Conservation (phyloP, 2,329 filamentous ascomycete genomes). For the Biscogniauxia marginata region DNA sequence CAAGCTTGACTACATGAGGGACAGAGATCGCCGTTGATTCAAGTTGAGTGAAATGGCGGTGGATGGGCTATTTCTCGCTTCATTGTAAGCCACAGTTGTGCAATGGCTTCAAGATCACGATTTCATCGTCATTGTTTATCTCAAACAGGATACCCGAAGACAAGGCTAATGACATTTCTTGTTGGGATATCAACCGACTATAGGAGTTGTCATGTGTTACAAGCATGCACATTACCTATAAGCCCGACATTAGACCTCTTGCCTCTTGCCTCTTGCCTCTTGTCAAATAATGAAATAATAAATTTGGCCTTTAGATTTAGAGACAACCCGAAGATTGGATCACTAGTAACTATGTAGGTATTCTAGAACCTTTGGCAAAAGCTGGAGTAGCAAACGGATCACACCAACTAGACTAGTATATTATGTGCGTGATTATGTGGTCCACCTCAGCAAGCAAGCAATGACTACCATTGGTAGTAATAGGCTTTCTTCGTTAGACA, state of each 20-base stretch:
- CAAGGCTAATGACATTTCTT: background rate
- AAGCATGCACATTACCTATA: background rate
- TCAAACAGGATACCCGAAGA: slow-evolving; percentile 7
- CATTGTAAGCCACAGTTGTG: slow-evolving; percentile 12
- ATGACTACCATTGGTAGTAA: slow-evolving; percentile 6
- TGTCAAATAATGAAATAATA: background rate
- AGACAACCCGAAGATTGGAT: slow-evolving; percentile 3
- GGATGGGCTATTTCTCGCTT: background rate
- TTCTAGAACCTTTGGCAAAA: background rate
- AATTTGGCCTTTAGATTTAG: background rate
- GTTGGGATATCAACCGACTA: background rate
- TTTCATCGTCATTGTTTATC: slow-evolving; percentile 12
- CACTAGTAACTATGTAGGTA: slow-evolving; percentile 3
- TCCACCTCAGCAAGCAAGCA: slow-evolving; percentile 5
- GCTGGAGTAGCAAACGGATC: slow-evolving; percentile 9
- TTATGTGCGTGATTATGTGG: background rate
- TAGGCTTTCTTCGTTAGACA: slow-evolving; percentile 17
- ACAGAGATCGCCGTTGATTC: slow-evolving; percentile 11
- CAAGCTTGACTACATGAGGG: slow-evolving; percentile 13
- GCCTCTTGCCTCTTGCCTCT: background rate
- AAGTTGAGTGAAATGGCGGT: slow-evolving; percentile 15
- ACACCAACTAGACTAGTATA: slow-evolving; percentile 3
- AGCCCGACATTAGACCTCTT: background rate
- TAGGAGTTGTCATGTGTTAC: background rate
- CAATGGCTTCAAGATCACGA: slow-evolving; percentile 11